These are phyloP conservation scores for Rhizopogon rudus DNA, from an alignment of 768 basidiomycete genomes.

Conservation along the genomic window DNA sequence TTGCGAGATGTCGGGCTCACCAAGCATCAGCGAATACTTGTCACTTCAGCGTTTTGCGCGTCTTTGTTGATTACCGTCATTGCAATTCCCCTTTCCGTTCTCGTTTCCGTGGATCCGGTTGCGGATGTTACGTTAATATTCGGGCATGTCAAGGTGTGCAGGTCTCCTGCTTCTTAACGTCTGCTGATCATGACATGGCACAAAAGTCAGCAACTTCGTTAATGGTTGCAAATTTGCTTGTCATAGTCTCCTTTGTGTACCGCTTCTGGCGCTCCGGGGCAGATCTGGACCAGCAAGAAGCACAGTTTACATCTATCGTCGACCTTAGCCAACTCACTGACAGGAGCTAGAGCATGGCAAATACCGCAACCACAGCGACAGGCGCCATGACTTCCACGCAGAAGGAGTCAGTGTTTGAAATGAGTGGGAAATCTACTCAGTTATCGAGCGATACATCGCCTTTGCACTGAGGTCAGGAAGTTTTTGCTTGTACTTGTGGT, in stretches of 20 bases:
- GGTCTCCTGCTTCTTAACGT: not conserved
- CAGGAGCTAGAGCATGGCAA: too few relatives aligned
- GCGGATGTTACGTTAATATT: slow-evolving; percentile 7
- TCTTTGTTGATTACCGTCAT: slow-evolving; percentile 15
- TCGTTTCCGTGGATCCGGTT: slow-evolving; percentile 9
- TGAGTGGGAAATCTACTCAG: too few relatives aligned
- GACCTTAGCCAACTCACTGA: not conserved
- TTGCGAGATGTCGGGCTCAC: slow-evolving; percentile 15
- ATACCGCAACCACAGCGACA: too few relatives aligned
- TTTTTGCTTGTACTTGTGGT: too few relatives aligned
- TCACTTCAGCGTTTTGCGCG: slow-evolving; percentile 16
- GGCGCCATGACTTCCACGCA: not conserved
- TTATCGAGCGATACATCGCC: too few relatives aligned
- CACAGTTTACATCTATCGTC: not conserved
- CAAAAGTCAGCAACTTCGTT: not conserved
- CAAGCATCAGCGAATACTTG: slow-evolving; percentile 13
- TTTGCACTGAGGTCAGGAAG: too few relatives aligned
- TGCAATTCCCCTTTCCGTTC: slow-evolving; percentile 17
- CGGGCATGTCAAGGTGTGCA: slow-evolving; percentile 21
- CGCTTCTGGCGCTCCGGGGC: not conserved
- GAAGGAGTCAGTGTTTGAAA: too few relatives aligned
- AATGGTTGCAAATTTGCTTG: not conserved
- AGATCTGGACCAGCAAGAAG: not conserved
- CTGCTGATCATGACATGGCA: not conserved
- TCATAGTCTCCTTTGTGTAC: not conserved